Evolutionary conservation across 805 yeast species (phyloP), one percentile per base, ranked within the genome.

Genomic region (Hanseniaspora taiwanica): DNA sequence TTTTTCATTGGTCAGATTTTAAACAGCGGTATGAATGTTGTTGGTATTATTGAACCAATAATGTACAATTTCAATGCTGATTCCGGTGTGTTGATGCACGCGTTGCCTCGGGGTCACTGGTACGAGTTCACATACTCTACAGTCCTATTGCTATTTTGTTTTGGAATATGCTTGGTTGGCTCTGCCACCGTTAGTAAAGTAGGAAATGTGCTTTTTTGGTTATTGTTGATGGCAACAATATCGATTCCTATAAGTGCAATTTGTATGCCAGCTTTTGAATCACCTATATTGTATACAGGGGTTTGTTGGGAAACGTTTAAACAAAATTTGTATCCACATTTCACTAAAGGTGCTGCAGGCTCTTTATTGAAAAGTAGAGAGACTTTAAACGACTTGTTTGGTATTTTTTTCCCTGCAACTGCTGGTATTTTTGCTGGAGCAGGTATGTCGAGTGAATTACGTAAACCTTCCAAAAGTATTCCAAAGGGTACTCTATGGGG

Each of bases 381-480:
- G 56, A 84, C 78, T 1, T 85, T 89, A 53, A 74, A 78, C 40
- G 81, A 82, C 55, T 61, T 93, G 47, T 91, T 91, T 70, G 97
- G 97, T 3, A 83, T 91, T 35, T 85, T 91, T 56, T 91, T 91
- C 64, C 96, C 98, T 9, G 96, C 98, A 1, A 89, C 98, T 0
- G 96, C 97, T 6, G 99, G 99, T 43, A 87, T 91, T 21, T 80
- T 91, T 59, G 97, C 98, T 2, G 99, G 99, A 14, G 96, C 98
- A 2, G 82, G 94, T 19, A 91, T 91, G 99, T 85, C 96, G 32
- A 97, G 98, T 16, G 96, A 86, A 50, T 67, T 91, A 46, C 64
- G 72, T 42, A 76, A 72, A 41, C 99, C 99, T 0, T 84, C 96
- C 0, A 75, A 72, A 51, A 75, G 94, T 1, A 91, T 91, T 36